A percentile compares a stretch with the other conserved stretches of the same genome.
Evolutionary conservation across 1,284 basidiomycete species (phyloP).

Genomic region (Ganoderma sp.): DNA sequence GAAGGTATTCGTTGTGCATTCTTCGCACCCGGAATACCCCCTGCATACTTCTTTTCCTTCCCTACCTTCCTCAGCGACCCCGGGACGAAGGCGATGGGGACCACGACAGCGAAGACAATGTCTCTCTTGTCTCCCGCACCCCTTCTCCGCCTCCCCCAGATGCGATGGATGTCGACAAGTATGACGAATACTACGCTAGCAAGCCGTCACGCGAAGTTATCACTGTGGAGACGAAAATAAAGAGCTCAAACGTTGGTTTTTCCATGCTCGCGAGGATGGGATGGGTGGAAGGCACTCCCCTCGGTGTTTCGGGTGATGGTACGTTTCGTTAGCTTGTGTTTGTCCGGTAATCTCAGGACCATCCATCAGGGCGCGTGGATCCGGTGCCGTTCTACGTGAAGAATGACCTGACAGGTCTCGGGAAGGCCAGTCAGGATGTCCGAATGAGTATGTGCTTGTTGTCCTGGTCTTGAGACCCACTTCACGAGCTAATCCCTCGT

Average conservation of each 20-base stretch:
- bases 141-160: constrained; percentile 58
- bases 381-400: constrained; percentile 82
- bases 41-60: constrained; percentile 39
- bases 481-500: neutral
- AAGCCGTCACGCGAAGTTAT: constrained; percentile 59
- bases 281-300: constrained; percentile 77
- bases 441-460: constrained; percentile 57
- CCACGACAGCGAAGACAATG: constrained; percentile 57
- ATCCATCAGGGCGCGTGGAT: constrained; percentile 68
- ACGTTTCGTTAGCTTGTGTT: constrained; percentile 25
- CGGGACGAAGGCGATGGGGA: constrained; percentile 46
- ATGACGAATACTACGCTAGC: constrained; percentile 66
- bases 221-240: constrained; percentile 80
- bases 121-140: constrained; percentile 73
- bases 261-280: constrained; percentile 79
- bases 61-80: constrained; percentile 60
- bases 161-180: constrained; percentile 66
- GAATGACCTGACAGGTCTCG: constrained; percentile 75
- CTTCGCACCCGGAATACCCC: constrained; percentile 44
- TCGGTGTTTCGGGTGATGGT: constrained; percentile 81
- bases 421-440: constrained; percentile 76
- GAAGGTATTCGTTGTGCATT: constrained; percentile 74
- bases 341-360: neutral
- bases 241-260: constrained; percentile 78
- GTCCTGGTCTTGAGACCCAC: too few relatives aligned